Evolutionary conservation across 2,329 filamentous ascomycete species (phyloP).

Genomic region (Fusarium marasasianum): DNA sequence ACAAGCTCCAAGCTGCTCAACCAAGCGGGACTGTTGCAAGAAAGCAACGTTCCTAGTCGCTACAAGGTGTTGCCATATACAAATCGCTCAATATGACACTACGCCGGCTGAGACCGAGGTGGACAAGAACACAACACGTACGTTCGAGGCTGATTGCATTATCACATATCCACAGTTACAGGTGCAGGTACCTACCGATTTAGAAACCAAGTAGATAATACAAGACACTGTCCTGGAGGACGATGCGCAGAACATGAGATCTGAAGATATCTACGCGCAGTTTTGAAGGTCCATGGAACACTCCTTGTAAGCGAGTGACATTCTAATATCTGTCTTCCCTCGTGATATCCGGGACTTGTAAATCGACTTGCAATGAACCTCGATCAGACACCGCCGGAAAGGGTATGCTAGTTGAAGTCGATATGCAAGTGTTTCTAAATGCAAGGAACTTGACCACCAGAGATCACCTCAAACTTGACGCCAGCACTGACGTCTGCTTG

Average conservation of each 20-base stretch:
- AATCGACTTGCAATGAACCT: constrained; percentile 11
- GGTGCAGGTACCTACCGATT: neutral
- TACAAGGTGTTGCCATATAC: constrained; percentile 12
- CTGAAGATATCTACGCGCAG: constrained; percentile 18
- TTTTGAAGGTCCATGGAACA: constrained; percentile 19
- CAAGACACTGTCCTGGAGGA: neutral
- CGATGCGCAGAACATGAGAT: neutral
- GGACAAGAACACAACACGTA: constrained; percentile 21
- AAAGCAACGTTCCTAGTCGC: constrained; percentile 15
- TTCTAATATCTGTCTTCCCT: constrained; percentile 6
- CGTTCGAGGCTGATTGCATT: constrained; percentile 6
- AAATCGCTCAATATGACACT: constrained; percentile 30
- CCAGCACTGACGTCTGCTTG: constrained; percentile 29
- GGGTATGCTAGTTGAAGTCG: neutral
- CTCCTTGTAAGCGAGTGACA: constrained; percentile 8
- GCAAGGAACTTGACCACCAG: neutral
- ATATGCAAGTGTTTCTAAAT: neutral
- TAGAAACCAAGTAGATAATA: constrained; percentile 20
- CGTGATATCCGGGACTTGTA: constrained; percentile 1
- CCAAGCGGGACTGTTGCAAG: neutral
- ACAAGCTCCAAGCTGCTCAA: neutral
- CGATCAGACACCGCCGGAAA: constrained; percentile 14
- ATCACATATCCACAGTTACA: constrained; percentile 23
- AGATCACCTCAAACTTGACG: constrained; percentile 8
- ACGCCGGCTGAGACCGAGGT: constrained; percentile 12